Evolutionary conservation across 1,139 yeast species (phyloP), one percentile per base, ranked within the genome.

Genomic region (Pichia sp.): DNA sequence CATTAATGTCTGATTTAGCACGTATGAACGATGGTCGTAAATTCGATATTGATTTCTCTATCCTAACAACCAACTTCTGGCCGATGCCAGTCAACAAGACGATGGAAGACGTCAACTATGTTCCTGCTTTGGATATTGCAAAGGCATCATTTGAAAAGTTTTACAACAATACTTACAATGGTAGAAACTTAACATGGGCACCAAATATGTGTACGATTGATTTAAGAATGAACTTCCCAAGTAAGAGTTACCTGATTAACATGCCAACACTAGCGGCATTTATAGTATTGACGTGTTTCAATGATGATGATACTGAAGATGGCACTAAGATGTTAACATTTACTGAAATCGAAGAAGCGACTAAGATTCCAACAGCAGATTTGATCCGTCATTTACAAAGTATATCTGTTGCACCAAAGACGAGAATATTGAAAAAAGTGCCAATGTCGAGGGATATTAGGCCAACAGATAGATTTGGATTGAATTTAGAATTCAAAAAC

Each of bases 141-240:
- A 73, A 67, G 54, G 60, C 59, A 33, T 66, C 62, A 36, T 81
- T 69, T 65, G 81, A 68, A 47, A 60, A 62, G 8, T 77, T 70
- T 67, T 90, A 85, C 53, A 71, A 75, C 14, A 74, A 79, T 39
- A 74, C 79, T 47, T 89, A 87, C 61, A 81, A 75, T 51, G 94
- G 94, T 42, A 78, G 96, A 59, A 77, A 80, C 30, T 68, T 93
- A 46, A 77, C 73, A 39, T 93, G 97, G 97, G 84, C 90, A 40
- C 89, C 91, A 21, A 83, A 83, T 56, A 78, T 83, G 60, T 96
- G 96, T 1, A 80, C 89, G 3, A 81, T 86, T 54, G 97, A 90
- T 58, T 75, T 94, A 48, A 72, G 84, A 45, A 78, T 82, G 55
- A 73, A 83, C 30, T 84, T 81, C 55, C 83, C 84, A 8, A 76